Evolutionary conservation across 257 asterid genomes (phyloP).

Genomic region (Lycium ferocissimum): DNA sequence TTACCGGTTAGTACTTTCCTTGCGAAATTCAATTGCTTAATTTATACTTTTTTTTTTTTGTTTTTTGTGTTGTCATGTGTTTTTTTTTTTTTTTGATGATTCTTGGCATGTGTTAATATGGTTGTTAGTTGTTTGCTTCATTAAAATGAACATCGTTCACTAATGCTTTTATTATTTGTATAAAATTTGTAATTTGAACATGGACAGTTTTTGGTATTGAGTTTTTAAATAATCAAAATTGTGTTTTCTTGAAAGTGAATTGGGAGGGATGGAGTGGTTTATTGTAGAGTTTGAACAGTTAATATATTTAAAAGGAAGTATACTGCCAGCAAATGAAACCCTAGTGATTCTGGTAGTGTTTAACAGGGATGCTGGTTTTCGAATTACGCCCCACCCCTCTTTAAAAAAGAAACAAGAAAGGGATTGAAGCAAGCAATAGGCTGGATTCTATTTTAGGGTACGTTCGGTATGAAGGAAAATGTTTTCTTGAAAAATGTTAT

Average conservation of each 20-base stretch:
- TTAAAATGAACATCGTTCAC: background rate
- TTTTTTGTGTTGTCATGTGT: background rate
- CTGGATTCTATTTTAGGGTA: background rate
- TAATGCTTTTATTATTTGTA: conserved; percentile 1
- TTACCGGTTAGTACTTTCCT: conserved; percentile 7
- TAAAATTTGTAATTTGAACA: background rate
- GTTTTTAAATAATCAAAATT: background rate
- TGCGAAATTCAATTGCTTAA: conserved; percentile 11
- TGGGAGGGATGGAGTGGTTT: background rate
- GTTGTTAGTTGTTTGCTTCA: background rate
- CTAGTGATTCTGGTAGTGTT: background rate
- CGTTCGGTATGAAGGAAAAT: too few relatives aligned
- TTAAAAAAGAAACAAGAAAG: background rate
- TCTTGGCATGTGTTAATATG: background rate
- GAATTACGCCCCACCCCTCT: too few relatives aligned
- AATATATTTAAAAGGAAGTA: background rate
- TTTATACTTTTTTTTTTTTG: background rate
- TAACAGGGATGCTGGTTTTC: background rate
- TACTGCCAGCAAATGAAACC: background rate
- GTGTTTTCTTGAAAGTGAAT: background rate
- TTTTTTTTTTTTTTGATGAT: background rate
- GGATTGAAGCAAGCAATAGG: background rate
- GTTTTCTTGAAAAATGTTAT: too few relatives aligned
- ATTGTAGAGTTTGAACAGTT: background rate
- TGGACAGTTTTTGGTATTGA: background rate